Conservation (phyloP, 1,284 basidiomycete species). For the Rhodotorula sp. region DNA sequence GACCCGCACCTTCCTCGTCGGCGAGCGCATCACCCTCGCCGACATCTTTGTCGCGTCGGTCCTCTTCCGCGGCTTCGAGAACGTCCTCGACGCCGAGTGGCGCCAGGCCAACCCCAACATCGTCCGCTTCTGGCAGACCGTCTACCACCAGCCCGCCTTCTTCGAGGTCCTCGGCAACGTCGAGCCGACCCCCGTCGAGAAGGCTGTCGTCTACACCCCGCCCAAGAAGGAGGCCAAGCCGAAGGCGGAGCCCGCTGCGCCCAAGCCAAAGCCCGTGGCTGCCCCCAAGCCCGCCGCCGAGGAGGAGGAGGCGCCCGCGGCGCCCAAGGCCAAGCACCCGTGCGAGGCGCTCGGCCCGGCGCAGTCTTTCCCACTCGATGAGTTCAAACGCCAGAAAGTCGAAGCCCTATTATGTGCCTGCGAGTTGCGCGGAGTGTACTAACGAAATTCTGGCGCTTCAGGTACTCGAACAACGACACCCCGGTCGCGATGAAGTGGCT, state of each 20-base stretch:
- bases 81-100: conserved; percentile 63
- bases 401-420: neutral
- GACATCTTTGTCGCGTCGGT: conserved; percentile 72
- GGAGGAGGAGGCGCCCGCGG: conserved; percentile 59
- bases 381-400: conserved; percentile 11
- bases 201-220: conserved; percentile 69
- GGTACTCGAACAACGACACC: conserved; percentile 80
- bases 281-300: conserved; percentile 63
- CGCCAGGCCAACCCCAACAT: conserved; percentile 73
- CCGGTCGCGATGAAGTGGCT: conserved; percentile 51
- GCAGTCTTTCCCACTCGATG: conserved; percentile 12
- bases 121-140: conserved; percentile 65
- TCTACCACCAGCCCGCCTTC: conserved; percentile 73
- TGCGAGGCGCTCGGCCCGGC: conserved; percentile 59
- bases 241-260: conserved; percentile 7
- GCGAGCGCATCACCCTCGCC: conserved; percentile 90
- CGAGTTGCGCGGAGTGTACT: neutral
- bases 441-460: too few relatives aligned
- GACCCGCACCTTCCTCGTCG: conserved; percentile 84
- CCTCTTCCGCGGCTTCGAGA: conserved; percentile 52
- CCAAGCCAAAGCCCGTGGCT: conserved; percentile 60
- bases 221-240: conserved; percentile 70
- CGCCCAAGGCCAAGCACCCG: conserved; percentile 85
- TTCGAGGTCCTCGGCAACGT: conserved; percentile 56
- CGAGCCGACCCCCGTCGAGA: conserved; percentile 65